These are phyloP conservation scores for Moringa oleifera DNA, from an alignment of 345 rosid genomes.

Conservation along the genomic window DNA sequence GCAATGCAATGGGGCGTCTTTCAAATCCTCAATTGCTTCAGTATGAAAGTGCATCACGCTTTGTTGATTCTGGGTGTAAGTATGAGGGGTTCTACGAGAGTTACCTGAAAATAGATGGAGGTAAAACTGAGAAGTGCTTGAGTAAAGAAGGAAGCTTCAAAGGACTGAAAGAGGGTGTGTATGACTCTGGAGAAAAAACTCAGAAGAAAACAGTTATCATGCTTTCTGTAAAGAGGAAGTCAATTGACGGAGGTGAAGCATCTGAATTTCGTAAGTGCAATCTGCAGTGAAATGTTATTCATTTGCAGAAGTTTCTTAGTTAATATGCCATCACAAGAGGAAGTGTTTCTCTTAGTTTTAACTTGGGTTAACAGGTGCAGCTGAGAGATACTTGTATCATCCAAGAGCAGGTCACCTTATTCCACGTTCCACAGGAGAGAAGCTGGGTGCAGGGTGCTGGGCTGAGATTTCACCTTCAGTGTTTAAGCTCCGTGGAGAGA, in stretches of 20 bases:
- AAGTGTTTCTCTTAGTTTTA: no score
- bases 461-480: not conserved
- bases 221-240: slow-evolving; percentile 60
- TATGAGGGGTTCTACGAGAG: slow-evolving; percentile 58
- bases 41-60: slow-evolving; percentile 39
- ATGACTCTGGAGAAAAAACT: slow-evolving; percentile 32
- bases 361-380: slow-evolving; percentile 29
- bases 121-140: slow-evolving; percentile 21
- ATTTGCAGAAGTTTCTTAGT: not conserved
- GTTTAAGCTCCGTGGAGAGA: not conserved
- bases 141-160: slow-evolving; percentile 30
- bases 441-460: slow-evolving; percentile 3
- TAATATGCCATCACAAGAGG: no score
- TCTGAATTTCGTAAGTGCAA: slow-evolving; percentile 41
- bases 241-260: slow-evolving; percentile 50
- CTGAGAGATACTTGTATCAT: slow-evolving; percentile 45
- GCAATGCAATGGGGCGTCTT: slow-evolving; percentile 24
- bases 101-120: slow-evolving; percentile 51
- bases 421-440: slow-evolving; percentile 29
- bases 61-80: slow-evolving; percentile 38
- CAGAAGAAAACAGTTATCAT: slow-evolving; percentile 40
- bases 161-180: slow-evolving; percentile 23
- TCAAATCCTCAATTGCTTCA: slow-evolving; percentile 47
- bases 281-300: not conserved
- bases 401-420: slow-evolving; percentile 54